These are phyloP conservation scores for Globisporangium iwayamae DNA, from an alignment of 352 stramenopile species.

Conservation along the genomic window DNA sequence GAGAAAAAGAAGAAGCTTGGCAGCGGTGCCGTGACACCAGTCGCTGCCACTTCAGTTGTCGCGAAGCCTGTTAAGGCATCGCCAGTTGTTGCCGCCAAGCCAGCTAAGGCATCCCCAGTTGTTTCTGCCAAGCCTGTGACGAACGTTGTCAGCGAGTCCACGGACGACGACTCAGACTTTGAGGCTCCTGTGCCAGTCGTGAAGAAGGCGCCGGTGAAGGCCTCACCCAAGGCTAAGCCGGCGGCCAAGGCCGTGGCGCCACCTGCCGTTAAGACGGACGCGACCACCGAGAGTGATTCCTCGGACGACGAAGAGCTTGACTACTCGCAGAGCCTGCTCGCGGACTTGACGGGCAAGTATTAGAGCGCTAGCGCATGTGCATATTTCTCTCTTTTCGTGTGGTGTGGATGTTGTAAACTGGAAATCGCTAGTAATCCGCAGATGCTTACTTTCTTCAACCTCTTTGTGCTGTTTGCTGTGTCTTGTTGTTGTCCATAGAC, in stretches of 20 bases:
- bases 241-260: conserved; percentile 14
- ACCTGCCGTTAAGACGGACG: conserved; percentile 12
- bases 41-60: not conserved
- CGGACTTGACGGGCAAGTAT: conserved; percentile 65
- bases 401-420: conserved; percentile 12
- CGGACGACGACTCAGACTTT: conserved; percentile 34
- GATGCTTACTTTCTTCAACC: conserved; percentile 3
- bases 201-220: conserved; percentile 4
- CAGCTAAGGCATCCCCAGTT: conserved; percentile 1
- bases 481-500: conserved; percentile 4
- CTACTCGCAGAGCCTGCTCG: conserved; percentile 75
- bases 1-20: conserved; percentile 24
- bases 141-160: conserved; percentile 18
- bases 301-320: conserved; percentile 65
- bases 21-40: not conserved
- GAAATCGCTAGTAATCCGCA: conserved; percentile 12
- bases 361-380: conserved; percentile 10
- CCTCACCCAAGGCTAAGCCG: not conserved
- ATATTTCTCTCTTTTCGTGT: conserved; percentile 5
- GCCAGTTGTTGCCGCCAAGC: conserved; percentile 9
- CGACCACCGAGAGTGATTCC: conserved; percentile 25
- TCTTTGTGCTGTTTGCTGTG: conserved; percentile 6
- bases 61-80: conserved; percentile 5
- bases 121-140: conserved; percentile 2
- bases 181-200: conserved; percentile 13